Evolutionary conservation across 78 protist species (phyloP).

Genomic region (Thecamonas trahens): DNA sequence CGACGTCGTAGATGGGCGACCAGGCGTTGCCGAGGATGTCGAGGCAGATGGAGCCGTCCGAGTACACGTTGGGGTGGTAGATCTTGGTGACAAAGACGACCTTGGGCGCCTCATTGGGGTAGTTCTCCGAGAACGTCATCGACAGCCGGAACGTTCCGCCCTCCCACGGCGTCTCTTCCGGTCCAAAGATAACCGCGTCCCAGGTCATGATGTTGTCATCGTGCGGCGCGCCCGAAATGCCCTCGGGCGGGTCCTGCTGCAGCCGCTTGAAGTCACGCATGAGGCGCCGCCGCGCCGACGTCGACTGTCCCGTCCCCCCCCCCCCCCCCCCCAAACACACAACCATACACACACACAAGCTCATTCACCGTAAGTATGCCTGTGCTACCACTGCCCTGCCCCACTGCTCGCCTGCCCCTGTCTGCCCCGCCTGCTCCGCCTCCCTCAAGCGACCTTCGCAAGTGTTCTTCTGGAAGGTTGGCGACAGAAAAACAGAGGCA

Average conservation of each 20-base stretch:
- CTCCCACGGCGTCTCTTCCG: constrained; percentile 98
- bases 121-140: constrained; percentile 92
- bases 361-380: too few species aligned
- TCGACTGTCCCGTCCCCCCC: too few species aligned
- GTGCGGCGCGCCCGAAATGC: constrained; percentile 86
- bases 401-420: too few species aligned
- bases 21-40: constrained; percentile 98
- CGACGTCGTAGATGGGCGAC: constrained; percentile 97
- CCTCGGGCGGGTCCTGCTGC: constrained; percentile 83
- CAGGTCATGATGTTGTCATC: constrained; percentile 91
- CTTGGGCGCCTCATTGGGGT: constrained; percentile 98
- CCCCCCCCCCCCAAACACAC: too few species aligned
- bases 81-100: constrained; percentile 91
- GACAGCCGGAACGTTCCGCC: constrained; percentile 96
- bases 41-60: constrained; percentile 97
- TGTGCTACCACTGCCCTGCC: too few species aligned
- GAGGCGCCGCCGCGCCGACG: constrained; percentile 80
- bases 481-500: too few species aligned
- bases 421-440: too few species aligned
- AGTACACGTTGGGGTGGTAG: constrained; percentile 97
- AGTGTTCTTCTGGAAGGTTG: too few species aligned
- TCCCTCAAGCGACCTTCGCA: too few species aligned
- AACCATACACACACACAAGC: too few species aligned
- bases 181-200: constrained; percentile 99
- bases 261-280: constrained; percentile 91